Conservation (phyloP, 768 basidiomycete species). For the Psilocybe tampanensis region DNA sequence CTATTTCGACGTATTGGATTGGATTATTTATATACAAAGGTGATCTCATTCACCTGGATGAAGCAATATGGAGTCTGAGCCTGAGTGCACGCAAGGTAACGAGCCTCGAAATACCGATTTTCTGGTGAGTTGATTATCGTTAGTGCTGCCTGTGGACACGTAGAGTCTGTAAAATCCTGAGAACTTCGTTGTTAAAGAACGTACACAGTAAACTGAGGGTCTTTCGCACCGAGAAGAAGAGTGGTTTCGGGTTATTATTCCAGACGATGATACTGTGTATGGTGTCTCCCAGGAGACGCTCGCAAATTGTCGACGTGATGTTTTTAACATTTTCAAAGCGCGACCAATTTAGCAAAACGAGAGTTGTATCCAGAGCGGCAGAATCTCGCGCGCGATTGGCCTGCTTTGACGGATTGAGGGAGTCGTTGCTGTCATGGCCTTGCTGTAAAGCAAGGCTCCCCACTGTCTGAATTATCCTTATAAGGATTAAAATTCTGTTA, state of each 20-base stretch:
- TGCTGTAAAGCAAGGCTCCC: no score
- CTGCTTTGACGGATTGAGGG: neutral
- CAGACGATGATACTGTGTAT: slow-evolving; percentile 56
- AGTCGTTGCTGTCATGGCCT: no score
- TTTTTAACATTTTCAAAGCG: slow-evolving; percentile 61
- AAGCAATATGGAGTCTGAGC: slow-evolving; percentile 59
- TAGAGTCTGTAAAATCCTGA: slow-evolving; percentile 44
- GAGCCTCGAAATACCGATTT: slow-evolving; percentile 64
- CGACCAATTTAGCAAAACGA: slow-evolving; percentile 69
- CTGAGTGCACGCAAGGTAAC: slow-evolving; percentile 58
- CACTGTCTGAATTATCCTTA: no score
- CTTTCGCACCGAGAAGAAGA: slow-evolving; percentile 44
- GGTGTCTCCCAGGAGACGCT: slow-evolving; percentile 42
- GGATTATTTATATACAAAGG: neutral
- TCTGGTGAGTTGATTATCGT: slow-evolving; percentile 56
- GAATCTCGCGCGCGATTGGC: neutral
- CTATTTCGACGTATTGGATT: slow-evolving; percentile 33
- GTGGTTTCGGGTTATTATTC: slow-evolving; percentile 57
- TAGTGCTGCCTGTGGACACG: slow-evolving; percentile 46
- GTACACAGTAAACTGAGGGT: neutral
- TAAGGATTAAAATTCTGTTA: no score
- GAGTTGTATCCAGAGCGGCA: slow-evolving; percentile 42
- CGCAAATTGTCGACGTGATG: slow-evolving; percentile 56
- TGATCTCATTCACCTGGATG: slow-evolving; percentile 46
- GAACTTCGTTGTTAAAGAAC: neutral